Conservation (phyloP, 495 filamentous ascomycete species). For the Penicillium bialowiezense region DNA sequence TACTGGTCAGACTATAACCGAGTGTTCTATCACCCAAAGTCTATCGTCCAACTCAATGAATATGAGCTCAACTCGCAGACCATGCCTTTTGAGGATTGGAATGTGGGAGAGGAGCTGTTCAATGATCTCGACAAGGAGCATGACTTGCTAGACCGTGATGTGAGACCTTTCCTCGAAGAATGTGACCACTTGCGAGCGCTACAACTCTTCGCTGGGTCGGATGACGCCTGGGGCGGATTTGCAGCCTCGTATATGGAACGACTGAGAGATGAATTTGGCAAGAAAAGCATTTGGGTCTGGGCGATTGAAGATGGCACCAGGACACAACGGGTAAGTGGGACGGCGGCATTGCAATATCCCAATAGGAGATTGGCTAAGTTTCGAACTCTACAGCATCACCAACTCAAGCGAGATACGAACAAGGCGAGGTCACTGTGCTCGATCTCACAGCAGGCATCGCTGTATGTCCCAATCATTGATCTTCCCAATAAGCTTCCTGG, state of each 20-base stretch:
- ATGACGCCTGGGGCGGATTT: slow-evolving; percentile 96
- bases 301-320: slow-evolving; percentile 66
- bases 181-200: slow-evolving; percentile 89
- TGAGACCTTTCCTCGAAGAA: slow-evolving; percentile 85
- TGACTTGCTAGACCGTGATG: slow-evolving; percentile 83
- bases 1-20: slow-evolving; percentile 97
- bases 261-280: slow-evolving; percentile 86
- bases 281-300: slow-evolving; percentile 82
- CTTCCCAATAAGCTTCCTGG: slow-evolving; percentile 55
- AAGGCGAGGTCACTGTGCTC: slow-evolving; percentile 65
- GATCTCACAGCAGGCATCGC: slow-evolving; percentile 65
- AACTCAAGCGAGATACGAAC: slow-evolving; percentile 61
- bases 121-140: slow-evolving; percentile 74
- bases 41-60: slow-evolving; percentile 83
- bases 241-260: slow-evolving; percentile 73
- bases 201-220: slow-evolving; percentile 72
- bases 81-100: slow-evolving; percentile 82
- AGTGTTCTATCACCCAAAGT: slow-evolving; percentile 87
- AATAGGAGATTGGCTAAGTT: slow-evolving; percentile 4
- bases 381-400: slow-evolving; percentile 19
- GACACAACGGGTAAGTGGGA: slow-evolving; percentile 53
- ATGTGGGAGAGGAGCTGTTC: slow-evolving; percentile 80
- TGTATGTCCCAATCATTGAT: slow-evolving; percentile 75
- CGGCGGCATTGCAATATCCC: not conserved
- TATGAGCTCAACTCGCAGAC: slow-evolving; percentile 74